Base-by-base conservation (phyloP, 495 filamentous ascomycete genomes). In the Lindgomyces ingoldianus region DNA sequence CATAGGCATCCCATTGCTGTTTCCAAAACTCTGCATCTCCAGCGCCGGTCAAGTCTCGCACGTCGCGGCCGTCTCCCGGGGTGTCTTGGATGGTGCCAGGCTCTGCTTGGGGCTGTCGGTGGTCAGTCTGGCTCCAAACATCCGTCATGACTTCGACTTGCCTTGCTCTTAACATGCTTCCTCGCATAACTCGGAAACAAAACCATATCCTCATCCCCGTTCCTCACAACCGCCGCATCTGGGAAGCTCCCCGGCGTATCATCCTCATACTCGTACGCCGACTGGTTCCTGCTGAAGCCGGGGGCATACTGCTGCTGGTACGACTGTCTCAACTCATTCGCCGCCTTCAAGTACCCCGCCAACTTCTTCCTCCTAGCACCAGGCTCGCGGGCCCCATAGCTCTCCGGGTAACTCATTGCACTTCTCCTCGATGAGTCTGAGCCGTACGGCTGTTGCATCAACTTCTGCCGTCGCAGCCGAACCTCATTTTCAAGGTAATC, bases 101-200 rank as follows among this genome's bases (percentile, higher is more conserved):
- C 57, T 74, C 65, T 42, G 72, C 69, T 45, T 74, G 19, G 8
- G 70, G 68, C 69, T 73, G 21, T 27, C 14, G 16, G 14, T 42
- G 36, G 26, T 65, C 26, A 59, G 49, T 30, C 8, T 36, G 16
- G 39, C 25, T 21, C 18, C n/a, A 36, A n/a, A 11, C 1, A 48
- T 27, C 19, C 21, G 1, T 19, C 6, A 16, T 24, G 18, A 1
- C 9, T 25, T 19, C 18, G 29, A 66, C 74, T 58, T 72, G 60
- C 68, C 69, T 69, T 70, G 47, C 57, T 71, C 68, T 81, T 85
- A n/a, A 81, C 72, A 74, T 95, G 82, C 69, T 81, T 81, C 73
- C 90, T 80, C 45, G 90, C 89, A 77, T 98, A 95, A 69, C 90
- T 93, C 8, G 94, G 94, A 71, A 97, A 99, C 14, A 98, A 70